Base-by-base conservation (phyloP, 495 filamentous ascomycete genomes). In the Podospora bellae-mahoneyi region DNA sequence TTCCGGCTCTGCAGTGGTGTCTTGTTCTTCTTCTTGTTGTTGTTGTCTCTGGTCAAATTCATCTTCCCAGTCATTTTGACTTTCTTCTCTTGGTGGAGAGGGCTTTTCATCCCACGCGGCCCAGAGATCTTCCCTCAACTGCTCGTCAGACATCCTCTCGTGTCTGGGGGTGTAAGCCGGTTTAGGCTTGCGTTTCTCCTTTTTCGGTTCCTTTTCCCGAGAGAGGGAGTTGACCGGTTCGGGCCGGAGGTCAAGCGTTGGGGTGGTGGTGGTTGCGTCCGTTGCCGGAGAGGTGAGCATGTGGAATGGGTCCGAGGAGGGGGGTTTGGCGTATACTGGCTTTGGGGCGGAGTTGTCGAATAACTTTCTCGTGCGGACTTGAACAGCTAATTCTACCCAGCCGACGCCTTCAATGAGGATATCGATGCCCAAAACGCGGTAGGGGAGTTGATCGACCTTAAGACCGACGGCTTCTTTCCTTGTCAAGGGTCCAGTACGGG, bases 401-500 rank as follows among this genome's bases (percentile, higher is more conserved):
- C 95, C 95, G 55, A 89, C 88, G 20, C 94, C 92, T 71, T 97
- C 93, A 48, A 99, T 88, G 7, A 99, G 80, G 53, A 99, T 87
- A 75, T 99, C 95, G 0, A 90, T 84, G 5, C 88, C 84, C 64
- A 94, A 81, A 3, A 97, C 87, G 10, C 83, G 84, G 75, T 94
- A 99, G 2, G 93, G 94, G 53, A 98, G 79, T 26, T 70, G 68
- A 0, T 88, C 82, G 7, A 85, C 78, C 26, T 82, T 84, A 30
- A 91, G 75, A 28, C 82, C 83, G 39, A 81, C 81, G 2, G 83
- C 88, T 39, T 78, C 75, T 60, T 76, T 80, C 15, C 76, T 70
- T 4, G 84, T 88, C 3, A 94, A 73, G 6, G 85, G 86, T 0
- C 90, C 89, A 16, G 89, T 82, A 5, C 90, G 88, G 63, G 84